These are phyloP conservation scores for Raffaelea albimanens DNA, from an alignment of 2,329 filamentous ascomycete species.

Conservation along the genomic window DNA sequence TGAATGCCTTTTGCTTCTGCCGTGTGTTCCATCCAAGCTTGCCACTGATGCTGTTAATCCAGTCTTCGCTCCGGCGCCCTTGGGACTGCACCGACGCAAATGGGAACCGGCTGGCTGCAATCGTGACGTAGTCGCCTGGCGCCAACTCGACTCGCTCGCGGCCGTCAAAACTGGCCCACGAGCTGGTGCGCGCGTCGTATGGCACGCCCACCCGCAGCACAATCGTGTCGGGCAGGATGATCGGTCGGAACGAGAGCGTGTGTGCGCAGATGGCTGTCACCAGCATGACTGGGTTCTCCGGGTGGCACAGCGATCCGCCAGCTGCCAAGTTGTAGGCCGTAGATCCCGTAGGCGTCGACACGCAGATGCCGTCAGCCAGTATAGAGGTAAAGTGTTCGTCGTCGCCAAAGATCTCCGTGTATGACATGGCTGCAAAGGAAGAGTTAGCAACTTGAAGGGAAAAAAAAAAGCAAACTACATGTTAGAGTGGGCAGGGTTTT, in stretches of 20 bases:
- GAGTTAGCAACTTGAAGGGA: neutral
- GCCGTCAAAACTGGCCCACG: conserved; percentile 98
- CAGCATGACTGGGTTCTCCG: conserved; percentile 92
- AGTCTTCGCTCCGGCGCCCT: conserved; percentile 63
- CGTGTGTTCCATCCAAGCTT: conserved; percentile 76
- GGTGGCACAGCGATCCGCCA: conserved; percentile 90
- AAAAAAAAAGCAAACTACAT: neutral
- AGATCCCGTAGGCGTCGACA: conserved; percentile 88
- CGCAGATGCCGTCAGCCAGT: conserved; percentile 84
- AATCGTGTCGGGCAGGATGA: conserved; percentile 92
- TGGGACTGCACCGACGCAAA: conserved; percentile 69
- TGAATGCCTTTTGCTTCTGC: conserved; percentile 61
- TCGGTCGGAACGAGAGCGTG: conserved; percentile 90
- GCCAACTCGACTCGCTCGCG: conserved; percentile 72
- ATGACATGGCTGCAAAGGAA: conserved; percentile 63
- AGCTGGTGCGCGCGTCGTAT: conserved; percentile 78
- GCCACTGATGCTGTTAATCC: conserved; percentile 71
- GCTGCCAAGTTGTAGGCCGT: conserved; percentile 95
- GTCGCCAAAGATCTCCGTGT: conserved; percentile 85
- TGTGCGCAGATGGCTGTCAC: conserved; percentile 92
- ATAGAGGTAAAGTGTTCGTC: conserved; percentile 93
- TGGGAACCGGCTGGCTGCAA: conserved; percentile 66
- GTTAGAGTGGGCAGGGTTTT: too few relatives aligned
- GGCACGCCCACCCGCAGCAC: conserved; percentile 90
- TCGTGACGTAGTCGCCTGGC: conserved; percentile 76